Conservation (phyloP, 176 grass and related monocot genomes). For the Rhynchospora pubera region DNA sequence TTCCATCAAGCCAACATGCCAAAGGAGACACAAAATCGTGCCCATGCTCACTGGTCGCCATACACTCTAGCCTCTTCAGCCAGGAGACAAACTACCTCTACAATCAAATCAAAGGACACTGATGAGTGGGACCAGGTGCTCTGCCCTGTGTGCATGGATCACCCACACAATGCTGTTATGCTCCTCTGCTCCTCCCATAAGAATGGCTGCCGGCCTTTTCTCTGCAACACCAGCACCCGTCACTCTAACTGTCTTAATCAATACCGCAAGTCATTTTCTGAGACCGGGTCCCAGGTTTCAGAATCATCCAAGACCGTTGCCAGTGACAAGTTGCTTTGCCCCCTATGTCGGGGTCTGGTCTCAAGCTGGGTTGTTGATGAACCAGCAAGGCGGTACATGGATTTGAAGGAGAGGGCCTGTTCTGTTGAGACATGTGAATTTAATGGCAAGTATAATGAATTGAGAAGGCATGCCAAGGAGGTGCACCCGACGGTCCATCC, state of each 20-base stretch:
- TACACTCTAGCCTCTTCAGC: neutral
- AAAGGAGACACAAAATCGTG: slow-evolving; percentile 1
- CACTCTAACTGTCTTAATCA: slow-evolving; percentile 79
- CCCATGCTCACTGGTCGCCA: neutral
- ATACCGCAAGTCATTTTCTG: slow-evolving; percentile 59
- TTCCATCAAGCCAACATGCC: slow-evolving; percentile 3
- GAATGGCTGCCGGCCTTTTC: slow-evolving; percentile 75
- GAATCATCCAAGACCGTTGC: slow-evolving; percentile 29
- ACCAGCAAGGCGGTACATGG: slow-evolving; percentile 50
- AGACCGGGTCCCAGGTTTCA: slow-evolving; percentile 9
- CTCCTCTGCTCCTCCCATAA: slow-evolving; percentile 65
- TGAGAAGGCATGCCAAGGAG: slow-evolving; percentile 72
- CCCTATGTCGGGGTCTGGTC: slow-evolving; percentile 61
- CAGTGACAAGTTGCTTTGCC: slow-evolving; percentile 32
- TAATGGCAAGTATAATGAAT: slow-evolving; percentile 47
- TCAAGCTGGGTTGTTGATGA: slow-evolving; percentile 52
- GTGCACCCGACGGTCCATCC: slow-evolving; percentile 52
- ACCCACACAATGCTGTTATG: slow-evolving; percentile 79
- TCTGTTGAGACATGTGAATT: slow-evolving; percentile 62
- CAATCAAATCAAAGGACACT: slow-evolving; percentile 18
- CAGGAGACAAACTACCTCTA: neutral
- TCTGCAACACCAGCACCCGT: slow-evolving; percentile 66
- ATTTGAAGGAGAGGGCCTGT: slow-evolving; percentile 51
- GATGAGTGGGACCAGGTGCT: slow-evolving; percentile 64
- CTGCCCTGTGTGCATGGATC: slow-evolving; percentile 90